phyloP scores from a whole-genome alignment of 768 basidiomycete species.

The Dendrothele bispora region DNA sequence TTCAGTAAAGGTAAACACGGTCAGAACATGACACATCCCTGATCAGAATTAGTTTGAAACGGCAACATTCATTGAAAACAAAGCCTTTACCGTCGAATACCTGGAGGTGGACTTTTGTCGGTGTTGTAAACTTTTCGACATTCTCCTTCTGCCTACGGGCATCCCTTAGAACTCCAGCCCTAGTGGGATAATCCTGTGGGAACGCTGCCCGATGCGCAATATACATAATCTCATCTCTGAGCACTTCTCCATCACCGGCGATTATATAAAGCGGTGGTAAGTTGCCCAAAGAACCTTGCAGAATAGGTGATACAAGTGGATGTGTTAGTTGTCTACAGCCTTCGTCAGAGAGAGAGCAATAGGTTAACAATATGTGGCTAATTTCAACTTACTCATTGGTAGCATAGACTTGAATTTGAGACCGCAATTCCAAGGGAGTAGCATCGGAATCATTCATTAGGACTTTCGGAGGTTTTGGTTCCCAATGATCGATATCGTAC shows the following conservation, averaged over 20 bases:
- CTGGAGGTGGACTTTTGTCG: constrained; percentile 71
- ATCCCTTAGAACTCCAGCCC: constrained; percentile 49
- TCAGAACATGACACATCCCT: constrained; percentile 77
- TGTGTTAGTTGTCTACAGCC: constrained; percentile 54
- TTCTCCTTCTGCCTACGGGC: constrained; percentile 52
- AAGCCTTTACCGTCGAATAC: constrained; percentile 62
- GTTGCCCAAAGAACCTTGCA: constrained; percentile 73
- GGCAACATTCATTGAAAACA: neutral
- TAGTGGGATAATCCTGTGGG: constrained; percentile 62
- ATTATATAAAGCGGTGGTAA: constrained; percentile 75
- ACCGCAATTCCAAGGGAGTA: constrained; percentile 46
- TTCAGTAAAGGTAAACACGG: constrained; percentile 67
- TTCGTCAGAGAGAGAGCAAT: too few relatives aligned
- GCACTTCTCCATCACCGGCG: constrained; percentile 70
- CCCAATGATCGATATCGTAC: constrained; percentile 37
- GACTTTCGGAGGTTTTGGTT: constrained; percentile 58
- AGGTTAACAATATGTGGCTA: too few relatives aligned
- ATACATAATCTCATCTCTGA: constrained; percentile 78
- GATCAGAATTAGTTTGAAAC: neutral
- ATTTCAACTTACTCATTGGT: constrained; percentile 57
- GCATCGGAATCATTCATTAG: constrained; percentile 47
- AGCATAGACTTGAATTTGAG: constrained; percentile 79
- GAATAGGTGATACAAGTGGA: constrained; percentile 70
- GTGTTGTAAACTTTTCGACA: constrained; percentile 45
- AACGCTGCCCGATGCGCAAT: constrained; percentile 79